Conservation (phyloP, 768 basidiomycete genomes). For the Amanita thiersii region DNA sequence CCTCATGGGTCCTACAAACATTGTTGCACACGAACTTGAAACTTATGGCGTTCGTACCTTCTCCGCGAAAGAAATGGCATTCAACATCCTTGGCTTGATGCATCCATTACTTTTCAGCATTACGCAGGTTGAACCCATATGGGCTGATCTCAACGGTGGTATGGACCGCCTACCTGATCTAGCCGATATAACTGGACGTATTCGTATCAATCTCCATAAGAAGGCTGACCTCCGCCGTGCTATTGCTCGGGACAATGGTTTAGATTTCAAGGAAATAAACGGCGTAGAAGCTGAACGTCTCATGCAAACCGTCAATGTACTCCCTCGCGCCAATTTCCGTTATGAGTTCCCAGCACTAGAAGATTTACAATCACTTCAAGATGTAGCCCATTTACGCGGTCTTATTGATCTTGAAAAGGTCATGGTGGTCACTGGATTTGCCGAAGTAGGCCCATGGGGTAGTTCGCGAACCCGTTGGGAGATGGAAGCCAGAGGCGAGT, state of each 20-base stretch:
- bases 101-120: slow-evolving; percentile 99
- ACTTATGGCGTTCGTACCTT: slow-evolving; percentile 92
- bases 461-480: slow-evolving; percentile 98
- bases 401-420: slow-evolving; percentile 95
- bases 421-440: slow-evolving; percentile 92
- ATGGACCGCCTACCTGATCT: slow-evolving; percentile 97
- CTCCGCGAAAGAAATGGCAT: slow-evolving; percentile 99
- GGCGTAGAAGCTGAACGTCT: slow-evolving; percentile 90
- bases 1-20: slow-evolving; percentile 92
- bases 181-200: slow-evolving; percentile 83
- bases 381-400: slow-evolving; percentile 75
- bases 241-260: slow-evolving; percentile 86
- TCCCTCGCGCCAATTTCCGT: slow-evolving; percentile 97
- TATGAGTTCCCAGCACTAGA: slow-evolving; percentile 92
- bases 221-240: slow-evolving; percentile 92
- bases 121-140: slow-evolving; percentile 98
- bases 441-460: slow-evolving; percentile 98
- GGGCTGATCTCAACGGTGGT: slow-evolving; percentile 97
- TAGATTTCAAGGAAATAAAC: slow-evolving; percentile 90
- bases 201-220: slow-evolving; percentile 72
- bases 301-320: slow-evolving; percentile 85
- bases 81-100: slow-evolving; percentile 99
- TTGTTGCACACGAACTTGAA: slow-evolving; percentile 91
- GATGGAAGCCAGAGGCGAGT: slow-evolving; percentile 97
- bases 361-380: slow-evolving; percentile 52